Conservation (phyloP, 352 stramenopile species). For the Thalassiosira hispida region DNA sequence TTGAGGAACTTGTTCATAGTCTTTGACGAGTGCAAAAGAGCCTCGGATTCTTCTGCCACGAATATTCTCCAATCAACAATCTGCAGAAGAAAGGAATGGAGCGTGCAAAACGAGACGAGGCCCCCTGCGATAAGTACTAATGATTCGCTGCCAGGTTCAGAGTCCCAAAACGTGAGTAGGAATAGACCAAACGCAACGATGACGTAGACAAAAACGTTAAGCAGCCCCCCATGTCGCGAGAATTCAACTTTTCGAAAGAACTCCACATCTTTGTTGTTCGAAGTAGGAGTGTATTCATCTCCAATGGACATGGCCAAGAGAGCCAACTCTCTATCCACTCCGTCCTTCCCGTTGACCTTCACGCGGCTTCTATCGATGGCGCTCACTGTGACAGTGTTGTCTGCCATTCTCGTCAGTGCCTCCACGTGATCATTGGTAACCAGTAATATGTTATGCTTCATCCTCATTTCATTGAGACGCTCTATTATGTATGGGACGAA, state of each 20-base stretch:
- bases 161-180: constrained; percentile 68
- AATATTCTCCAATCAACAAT: constrained; percentile 67
- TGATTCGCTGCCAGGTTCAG: constrained; percentile 37
- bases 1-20: constrained; percentile 65
- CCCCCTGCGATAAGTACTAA: constrained; percentile 62
- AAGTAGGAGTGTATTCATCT: constrained; percentile 50
- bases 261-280: constrained; percentile 54
- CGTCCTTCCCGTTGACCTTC: constrained; percentile 60
- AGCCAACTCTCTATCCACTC: constrained; percentile 57
- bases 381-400: constrained; percentile 70
- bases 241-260: constrained; percentile 77
- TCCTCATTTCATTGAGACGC: constrained; percentile 63
- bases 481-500: constrained; percentile 73
- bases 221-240: constrained; percentile 47
- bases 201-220: constrained; percentile 49
- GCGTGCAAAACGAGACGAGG: constrained; percentile 65
- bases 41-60: constrained; percentile 70
- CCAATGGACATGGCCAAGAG: constrained; percentile 64
- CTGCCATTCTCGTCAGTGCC: constrained; percentile 60
- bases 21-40: constrained; percentile 63
- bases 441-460: constrained; percentile 71
- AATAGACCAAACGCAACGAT: constrained; percentile 62
- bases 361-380: constrained; percentile 65
- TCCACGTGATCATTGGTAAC: constrained; percentile 80
- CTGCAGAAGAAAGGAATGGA: constrained; percentile 66